Base-by-base conservation (phyloP, 352 stramenopile genomes). In the Globisporangium cylindrosporum region DNA sequence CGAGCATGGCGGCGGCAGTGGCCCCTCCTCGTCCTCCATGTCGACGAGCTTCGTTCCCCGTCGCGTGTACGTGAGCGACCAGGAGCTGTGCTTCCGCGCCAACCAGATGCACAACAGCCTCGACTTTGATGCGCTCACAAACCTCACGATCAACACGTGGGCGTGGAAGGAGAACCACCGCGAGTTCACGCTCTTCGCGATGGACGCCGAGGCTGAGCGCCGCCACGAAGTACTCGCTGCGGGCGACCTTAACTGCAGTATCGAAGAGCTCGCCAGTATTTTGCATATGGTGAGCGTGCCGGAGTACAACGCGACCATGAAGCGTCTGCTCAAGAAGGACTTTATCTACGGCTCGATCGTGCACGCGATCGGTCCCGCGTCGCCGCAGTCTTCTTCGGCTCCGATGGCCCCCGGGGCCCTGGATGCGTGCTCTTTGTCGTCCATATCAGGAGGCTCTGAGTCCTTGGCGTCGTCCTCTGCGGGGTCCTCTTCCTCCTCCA, bases 311-410 rank as follows among this genome's bases (percentile, higher is more conserved):
- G 56, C 64, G 27, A 46, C 46, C 1, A 70, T 70, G 64, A 64
- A 70, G 46, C 54, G 29, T 18, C 64, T 70, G 25, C 36, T 56
- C 46, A 48, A 59, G 25, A 58, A 64, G 14, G 32, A 70, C 48
- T 70, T 70, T 32, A 85, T 88, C 66, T 85, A 86, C 63, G 79
- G 79, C 32, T 82, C 73, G 3, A 53, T 88, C 4, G 75, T 88
- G 55, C 79, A 84, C 22, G 41, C 72, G 1, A 24, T 76, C 14
- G 29, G 41, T n/a, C 24, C 51, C 14, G 55, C 41, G 29, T 10
- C 55, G 15, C 20, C 6, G 5, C 32, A 20, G 32, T 8, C 27
- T 46, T 20, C 38, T 46, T 46, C 38, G 4, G 10, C 57, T 34
- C 20, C 27, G 0, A 43, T 29, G 6, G 12, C 18, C 54, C 34